Conservation (phyloP, 2,329 filamentous ascomycete genomes). For the Xylariaceae sp. region DNA sequence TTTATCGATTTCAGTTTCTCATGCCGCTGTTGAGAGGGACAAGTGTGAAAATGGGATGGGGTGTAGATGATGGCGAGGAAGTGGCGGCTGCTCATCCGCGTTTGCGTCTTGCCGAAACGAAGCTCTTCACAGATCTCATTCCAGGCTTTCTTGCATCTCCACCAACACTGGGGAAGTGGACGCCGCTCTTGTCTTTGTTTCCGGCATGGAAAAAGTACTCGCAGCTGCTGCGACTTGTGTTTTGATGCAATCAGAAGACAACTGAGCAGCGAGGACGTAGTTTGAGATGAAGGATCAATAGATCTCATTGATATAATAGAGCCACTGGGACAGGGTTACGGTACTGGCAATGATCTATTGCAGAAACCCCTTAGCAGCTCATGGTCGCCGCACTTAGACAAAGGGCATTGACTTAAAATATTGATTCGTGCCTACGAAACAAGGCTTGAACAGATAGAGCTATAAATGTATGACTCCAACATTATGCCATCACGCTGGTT, state of each 20-base stretch:
- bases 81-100: constrained; percentile 6
- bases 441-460: too few species aligned
- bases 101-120: constrained; percentile 6
- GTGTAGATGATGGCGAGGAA: constrained; percentile 13
- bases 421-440: too few species aligned
- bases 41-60: constrained; percentile 10
- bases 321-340: too few species aligned
- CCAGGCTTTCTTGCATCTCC: constrained; percentile 10
- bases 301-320: too few species aligned
- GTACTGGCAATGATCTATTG: too few species aligned
- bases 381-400: too few species aligned
- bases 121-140: constrained; percentile 8
- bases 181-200: constrained; percentile 11
- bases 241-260: background rate
- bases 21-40: constrained; percentile 11
- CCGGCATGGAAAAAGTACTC: constrained; percentile 12
- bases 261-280: too few species aligned
- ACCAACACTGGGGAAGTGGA: constrained; percentile 7
- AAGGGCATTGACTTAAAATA: too few species aligned
- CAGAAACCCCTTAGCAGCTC: too few species aligned
- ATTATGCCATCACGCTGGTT: too few species aligned
- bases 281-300: too few species aligned
- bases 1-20: constrained; percentile 5
- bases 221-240: constrained; percentile 12
- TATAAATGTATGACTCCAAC: too few species aligned